Percentiles rank a stretch among this genome's conserved stretches.
Evolutionary conservation across 2,329 filamentous ascomycete species (phyloP).

Genomic region (Nigrograna mackinnonii): DNA sequence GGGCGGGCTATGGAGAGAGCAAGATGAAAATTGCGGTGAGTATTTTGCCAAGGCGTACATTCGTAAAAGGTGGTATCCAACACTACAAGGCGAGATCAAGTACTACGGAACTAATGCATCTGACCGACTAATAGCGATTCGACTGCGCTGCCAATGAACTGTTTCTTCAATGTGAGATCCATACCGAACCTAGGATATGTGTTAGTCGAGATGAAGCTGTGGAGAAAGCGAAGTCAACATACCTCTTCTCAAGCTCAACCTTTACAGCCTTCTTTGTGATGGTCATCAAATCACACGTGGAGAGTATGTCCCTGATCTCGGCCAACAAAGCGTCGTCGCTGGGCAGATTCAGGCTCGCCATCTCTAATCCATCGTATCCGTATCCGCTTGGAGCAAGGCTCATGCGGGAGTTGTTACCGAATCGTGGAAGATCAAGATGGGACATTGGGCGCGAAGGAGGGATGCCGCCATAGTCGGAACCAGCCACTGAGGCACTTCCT

Average conservation of each 20-base stretch:
- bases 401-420: slow-evolving; percentile 44
- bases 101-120: slow-evolving; percentile 21
- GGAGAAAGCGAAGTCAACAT: slow-evolving; percentile 10
- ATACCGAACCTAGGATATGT: slow-evolving; percentile 68
- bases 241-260: slow-evolving; percentile 81
- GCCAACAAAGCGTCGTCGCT: slow-evolving; percentile 87
- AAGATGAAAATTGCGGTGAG: neutral
- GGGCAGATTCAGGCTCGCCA: slow-evolving; percentile 76
- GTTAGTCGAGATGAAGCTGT: slow-evolving; percentile 16
- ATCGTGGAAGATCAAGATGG: slow-evolving; percentile 60
- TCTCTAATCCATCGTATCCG: slow-evolving; percentile 61
- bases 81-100: slow-evolving; percentile 2
- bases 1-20: slow-evolving; percentile 3
- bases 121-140: slow-evolving; percentile 29
- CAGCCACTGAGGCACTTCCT: slow-evolving; percentile 43
- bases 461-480: slow-evolving; percentile 66
- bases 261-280: slow-evolving; percentile 99
- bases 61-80: slow-evolving; percentile 3
- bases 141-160: slow-evolving; percentile 70
- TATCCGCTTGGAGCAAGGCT: slow-evolving; percentile 63
- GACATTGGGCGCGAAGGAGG: slow-evolving; percentile 60
- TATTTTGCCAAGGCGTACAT: slow-evolving; percentile 9
- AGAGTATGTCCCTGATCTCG: slow-evolving; percentile 92
- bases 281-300: slow-evolving; percentile 92
- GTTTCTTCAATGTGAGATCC: slow-evolving; percentile 81